Evolutionary conservation across 805 yeast genomes (phyloP), one percentile per base, ranked within the genome.

Genomic region (Metschnikowia gelsemii): DNA sequence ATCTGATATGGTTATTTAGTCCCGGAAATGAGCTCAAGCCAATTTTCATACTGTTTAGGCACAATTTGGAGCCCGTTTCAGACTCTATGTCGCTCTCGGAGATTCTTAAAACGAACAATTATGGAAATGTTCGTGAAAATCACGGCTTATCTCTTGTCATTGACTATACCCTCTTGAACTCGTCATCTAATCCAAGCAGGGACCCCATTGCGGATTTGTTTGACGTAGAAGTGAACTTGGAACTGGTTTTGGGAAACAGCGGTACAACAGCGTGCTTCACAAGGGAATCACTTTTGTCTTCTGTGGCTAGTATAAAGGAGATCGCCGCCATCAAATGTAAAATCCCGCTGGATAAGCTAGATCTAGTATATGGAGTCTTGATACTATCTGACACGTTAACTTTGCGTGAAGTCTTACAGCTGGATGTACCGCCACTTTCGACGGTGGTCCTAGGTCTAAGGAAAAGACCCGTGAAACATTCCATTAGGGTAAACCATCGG

Each of bases 1-100:
- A 61, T 16, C 56, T 50, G 53, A 51, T 66, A 8, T 65, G 71
- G 70, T 21, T 35, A 30, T 42, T 49, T 23, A 62, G 66, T n/a
- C 40, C 42, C 5, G 50, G 58, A 22, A 38, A 45, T 35, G 26
- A 34, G 13, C 48, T 66, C 28, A 54, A 51, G 38, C 71, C 71
- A n/a, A 17, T 54, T 9, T 56, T 59, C 34, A 8, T 61, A 6
- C 49, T 28, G 23, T 28, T 64, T 24, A 17, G 20, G 11, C 40
- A 42, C 30, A 13, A 43, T 3, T 57, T 47, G 5, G 33, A 44
- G 8, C 24, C n/a, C 1, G 34, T 55, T 4, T 5, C 35, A 3
- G 58, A 52, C 21, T 25, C 38, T 4, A 46, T 49, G 17, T 36
- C 31, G 5, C 35, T 62, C 12, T 20, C 48, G 20, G 50, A 48